Percentiles rank a stretch among this genome's conserved stretches.
Conservation (phyloP, 2,329 filamentous ascomycete genomes). For the Parastagonospora avenae region DNA sequence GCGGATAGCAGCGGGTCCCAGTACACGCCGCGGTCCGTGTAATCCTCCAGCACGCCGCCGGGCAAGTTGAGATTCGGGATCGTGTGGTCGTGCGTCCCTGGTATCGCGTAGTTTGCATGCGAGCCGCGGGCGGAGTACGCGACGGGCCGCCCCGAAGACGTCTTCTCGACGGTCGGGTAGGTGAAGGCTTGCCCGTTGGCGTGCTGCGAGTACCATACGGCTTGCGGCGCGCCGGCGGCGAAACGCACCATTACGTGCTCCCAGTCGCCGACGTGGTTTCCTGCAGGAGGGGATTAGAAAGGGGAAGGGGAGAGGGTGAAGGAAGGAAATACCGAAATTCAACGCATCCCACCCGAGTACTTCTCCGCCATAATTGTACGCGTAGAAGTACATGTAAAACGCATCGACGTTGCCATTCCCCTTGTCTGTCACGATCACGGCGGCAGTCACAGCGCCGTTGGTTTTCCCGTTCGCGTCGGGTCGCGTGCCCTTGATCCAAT, state of each 20-base stretch:
- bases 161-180: slow-evolving; percentile 59
- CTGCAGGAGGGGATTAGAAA: slow-evolving; percentile 18
- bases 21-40: slow-evolving; percentile 60
- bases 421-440: slow-evolving; percentile 64
- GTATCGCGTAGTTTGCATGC: slow-evolving; percentile 68
- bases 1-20: slow-evolving; percentile 66
- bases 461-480: slow-evolving; percentile 60
- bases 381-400: slow-evolving; percentile 69
- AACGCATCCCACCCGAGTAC: slow-evolving; percentile 48
- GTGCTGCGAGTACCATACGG: slow-evolving; percentile 69
- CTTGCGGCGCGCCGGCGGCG: slow-evolving; percentile 57
- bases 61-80: slow-evolving; percentile 66
- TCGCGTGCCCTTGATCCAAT: slow-evolving; percentile 57
- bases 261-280: slow-evolving; percentile 69
- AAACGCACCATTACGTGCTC: slow-evolving; percentile 73
- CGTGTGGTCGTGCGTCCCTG: slow-evolving; percentile 65
- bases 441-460: slow-evolving; percentile 54
- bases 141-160: slow-evolving; percentile 58
- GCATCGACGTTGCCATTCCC: slow-evolving; percentile 60
- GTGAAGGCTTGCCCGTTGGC: slow-evolving; percentile 66
- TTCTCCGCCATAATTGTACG: slow-evolving; percentile 61
- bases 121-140: slow-evolving; percentile 65
- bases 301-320: neutral
- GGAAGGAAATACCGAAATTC: slow-evolving; percentile 49
- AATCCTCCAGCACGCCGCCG: slow-evolving; percentile 55